phyloP scores from a whole-genome alignment of 2,329 filamentous ascomycete species.

The Colletotrichum orchidophilum region DNA sequence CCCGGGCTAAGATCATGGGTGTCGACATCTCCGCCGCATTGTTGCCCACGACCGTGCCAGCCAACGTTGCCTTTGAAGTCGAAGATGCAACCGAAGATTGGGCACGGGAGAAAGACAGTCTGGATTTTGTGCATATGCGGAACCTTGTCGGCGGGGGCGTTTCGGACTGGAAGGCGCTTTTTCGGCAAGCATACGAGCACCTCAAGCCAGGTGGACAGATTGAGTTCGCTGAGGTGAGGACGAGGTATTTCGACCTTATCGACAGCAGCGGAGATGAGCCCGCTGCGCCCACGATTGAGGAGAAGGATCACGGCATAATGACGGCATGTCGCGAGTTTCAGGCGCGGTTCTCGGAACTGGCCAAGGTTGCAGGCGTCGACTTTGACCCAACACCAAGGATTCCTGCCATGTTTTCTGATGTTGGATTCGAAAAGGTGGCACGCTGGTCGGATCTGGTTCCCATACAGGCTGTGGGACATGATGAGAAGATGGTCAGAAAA shows the following conservation, averaged over 20 bases:
- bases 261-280: constrained; percentile 42
- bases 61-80: constrained; percentile 68
- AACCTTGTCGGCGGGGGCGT: constrained; percentile 56
- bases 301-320: constrained; percentile 33
- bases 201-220: constrained; percentile 55
- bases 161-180: constrained; percentile 49
- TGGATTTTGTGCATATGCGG: constrained; percentile 55
- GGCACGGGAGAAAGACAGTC: constrained; percentile 40
- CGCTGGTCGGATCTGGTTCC: constrained; percentile 54
- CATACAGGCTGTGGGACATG: constrained; percentile 49
- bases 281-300: constrained; percentile 33
- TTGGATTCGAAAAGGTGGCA: constrained; percentile 51
- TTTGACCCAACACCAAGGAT: constrained; percentile 51
- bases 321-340: constrained; percentile 46
- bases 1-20: constrained; percentile 50
- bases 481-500: constrained; percentile 48
- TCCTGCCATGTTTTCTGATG: constrained; percentile 44
- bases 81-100: constrained; percentile 64
- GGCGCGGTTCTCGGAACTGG: constrained; percentile 41
- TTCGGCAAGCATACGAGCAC: constrained; percentile 48
- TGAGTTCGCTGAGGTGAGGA: constrained; percentile 54
- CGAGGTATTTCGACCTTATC: constrained; percentile 51
- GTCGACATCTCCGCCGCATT: constrained; percentile 53
- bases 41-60: constrained; percentile 56
- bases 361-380: constrained; percentile 45